Evolutionary conservation across 2,329 filamentous ascomycete species (phyloP), one percentile per base, ranked within the genome.

Genomic region (Fusarium agapanthi): DNA sequence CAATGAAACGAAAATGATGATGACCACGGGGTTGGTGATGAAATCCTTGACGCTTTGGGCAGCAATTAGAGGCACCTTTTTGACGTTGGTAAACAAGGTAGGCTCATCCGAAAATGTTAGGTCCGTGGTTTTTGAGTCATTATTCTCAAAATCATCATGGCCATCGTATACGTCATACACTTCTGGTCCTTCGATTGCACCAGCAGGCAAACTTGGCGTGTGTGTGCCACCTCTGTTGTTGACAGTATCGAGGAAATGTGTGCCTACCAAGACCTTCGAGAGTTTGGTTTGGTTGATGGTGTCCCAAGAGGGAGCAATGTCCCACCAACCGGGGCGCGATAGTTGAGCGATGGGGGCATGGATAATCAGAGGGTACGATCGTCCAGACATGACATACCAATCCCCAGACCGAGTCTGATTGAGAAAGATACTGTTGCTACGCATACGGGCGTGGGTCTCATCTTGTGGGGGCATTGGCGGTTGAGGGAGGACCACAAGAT

Each of bases 361-460:
- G 28, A 95, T 92, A 34, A 97, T 94, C 15, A 95, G 87, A 7
- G 96, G 96, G 76, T 98, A 98, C 14, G 90, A 90, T 44, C 87
- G 88, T 65, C 97, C 95, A 3, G 95, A 98, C 83, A 98, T 88
- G 37, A 95, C 96, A 81, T 95, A 99, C 95, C 95, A 98, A 68
- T 93, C 93, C 35, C 95, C 95, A n/a, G 87, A 85, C 62, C 93
- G 89, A 4, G 95, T 98, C 74, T 92, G 92, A 79, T 98, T 97
- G 66, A 98, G 87, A 78, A 96, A 97, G 2, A 98, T 90, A 63
- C 89, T 90, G 69, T 88, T 87, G 71, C 86, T 88, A 37, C 91
- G 86, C 51, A 88, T 86, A 40, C 87, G 84, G 32, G 83, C 83
- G 22, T 83, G 82, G 5, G 83, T 81, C n/a, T 86, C 84, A 57